These are phyloP conservation scores for Russula griseocarnosa DNA, from an alignment of 768 basidiomycete species.

Conservation along the genomic window DNA sequence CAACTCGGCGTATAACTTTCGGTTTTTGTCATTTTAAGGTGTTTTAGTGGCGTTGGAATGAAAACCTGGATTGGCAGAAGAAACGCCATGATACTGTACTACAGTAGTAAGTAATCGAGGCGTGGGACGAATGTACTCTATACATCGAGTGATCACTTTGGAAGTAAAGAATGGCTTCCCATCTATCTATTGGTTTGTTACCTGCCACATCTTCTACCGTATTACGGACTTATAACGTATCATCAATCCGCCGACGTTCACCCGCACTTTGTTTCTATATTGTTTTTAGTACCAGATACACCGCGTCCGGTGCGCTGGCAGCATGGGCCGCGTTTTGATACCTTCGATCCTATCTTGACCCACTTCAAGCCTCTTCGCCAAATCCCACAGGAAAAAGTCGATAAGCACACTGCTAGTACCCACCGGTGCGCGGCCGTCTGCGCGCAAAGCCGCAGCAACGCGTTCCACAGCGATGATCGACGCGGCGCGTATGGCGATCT, in stretches of 20 bases:
- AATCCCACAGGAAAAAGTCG: constrained; percentile 90
- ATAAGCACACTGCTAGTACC: constrained; percentile 71
- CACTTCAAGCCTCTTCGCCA: constrained; percentile 69
- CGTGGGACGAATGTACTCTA: no score
- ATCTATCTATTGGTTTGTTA: no score
- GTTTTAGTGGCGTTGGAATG: background rate
- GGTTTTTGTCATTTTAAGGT: background rate
- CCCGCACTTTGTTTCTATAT: background rate
- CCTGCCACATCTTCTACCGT: no score
- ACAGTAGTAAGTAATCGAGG: no score
- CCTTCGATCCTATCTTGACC: constrained; percentile 59
- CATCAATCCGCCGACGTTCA: no score
- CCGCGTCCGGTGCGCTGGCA: constrained; percentile 74
- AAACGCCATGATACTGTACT: no score
- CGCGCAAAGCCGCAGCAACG: constrained; percentile 48
- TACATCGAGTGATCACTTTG: no score
- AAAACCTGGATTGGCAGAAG: no score
- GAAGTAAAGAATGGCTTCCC: no score
- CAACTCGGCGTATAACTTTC: background rate
- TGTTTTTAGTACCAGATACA: constrained; percentile 75
- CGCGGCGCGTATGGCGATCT: constrained; percentile 73
- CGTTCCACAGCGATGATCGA: constrained; percentile 78
- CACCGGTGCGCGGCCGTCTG: constrained; percentile 24
- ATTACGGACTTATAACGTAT: no score
- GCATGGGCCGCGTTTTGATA: constrained; percentile 47